phyloP scores from a whole-genome alignment of 352 stramenopile genomes.

The Phytophthora cajani region DNA sequence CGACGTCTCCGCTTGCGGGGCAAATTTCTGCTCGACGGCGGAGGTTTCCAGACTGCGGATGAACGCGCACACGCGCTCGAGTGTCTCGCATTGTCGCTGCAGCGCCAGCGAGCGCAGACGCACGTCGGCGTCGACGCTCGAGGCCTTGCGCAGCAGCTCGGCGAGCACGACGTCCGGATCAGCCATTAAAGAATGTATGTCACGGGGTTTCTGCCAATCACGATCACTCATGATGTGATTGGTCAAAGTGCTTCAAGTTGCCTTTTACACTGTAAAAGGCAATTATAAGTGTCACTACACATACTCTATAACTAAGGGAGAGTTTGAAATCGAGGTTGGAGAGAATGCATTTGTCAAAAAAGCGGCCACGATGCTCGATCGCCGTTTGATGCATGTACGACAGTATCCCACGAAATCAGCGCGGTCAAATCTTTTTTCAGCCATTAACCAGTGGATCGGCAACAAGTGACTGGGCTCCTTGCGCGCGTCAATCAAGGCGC shows the following conservation, averaged over 20 bases:
- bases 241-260: conserved; percentile 27
- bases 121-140: conserved; percentile 42
- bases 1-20: conserved; percentile 22
- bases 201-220: conserved; percentile 16
- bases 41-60: conserved; percentile 28
- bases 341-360: no score
- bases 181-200: background rate
- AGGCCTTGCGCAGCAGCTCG: conserved; percentile 27
- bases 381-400: no score
- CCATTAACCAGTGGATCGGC: background rate
- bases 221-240: conserved; percentile 1
- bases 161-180: conserved; percentile 14
- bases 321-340: no score
- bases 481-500: no score
- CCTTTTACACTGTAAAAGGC: background rate
- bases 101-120: conserved; percentile 40
- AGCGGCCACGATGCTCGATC: no score
- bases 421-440: background rate
- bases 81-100: conserved; percentile 45
- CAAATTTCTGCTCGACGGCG: conserved; percentile 7
- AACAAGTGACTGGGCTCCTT: background rate
- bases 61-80: conserved; percentile 32
- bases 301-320: no score
- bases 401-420: background rate
- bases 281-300: no score